Evolutionary conservation across 371 early-diverging fungal species (phyloP).

Genomic region (Haplosporangium sp.): DNA sequence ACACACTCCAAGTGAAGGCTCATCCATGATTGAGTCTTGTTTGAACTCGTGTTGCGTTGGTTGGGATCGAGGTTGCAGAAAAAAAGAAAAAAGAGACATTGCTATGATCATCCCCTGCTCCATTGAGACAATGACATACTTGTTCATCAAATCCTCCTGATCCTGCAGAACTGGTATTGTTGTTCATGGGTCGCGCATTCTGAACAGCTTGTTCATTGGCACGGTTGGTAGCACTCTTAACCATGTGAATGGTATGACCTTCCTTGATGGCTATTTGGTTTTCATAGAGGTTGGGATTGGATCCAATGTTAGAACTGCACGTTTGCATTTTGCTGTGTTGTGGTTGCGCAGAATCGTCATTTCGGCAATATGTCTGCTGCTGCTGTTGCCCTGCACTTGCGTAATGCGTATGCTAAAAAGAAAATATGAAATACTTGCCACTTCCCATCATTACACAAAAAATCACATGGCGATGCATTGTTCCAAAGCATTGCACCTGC

Average conservation of each 20-base stretch:
- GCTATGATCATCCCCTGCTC: neutral
- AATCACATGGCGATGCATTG: neutral
- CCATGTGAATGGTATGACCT: slow-evolving; percentile 74
- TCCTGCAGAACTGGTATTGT: slow-evolving; percentile 20
- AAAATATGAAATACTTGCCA: neutral
- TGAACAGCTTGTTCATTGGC: slow-evolving; percentile 54
- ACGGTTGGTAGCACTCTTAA: slow-evolving; percentile 64
- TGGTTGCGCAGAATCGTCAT: neutral
- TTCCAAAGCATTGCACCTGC: neutral
- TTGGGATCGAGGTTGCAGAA: no score
- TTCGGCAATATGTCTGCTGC: no score
- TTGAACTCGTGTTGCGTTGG: no score
- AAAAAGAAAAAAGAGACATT: neutral
- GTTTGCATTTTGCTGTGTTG: neutral
- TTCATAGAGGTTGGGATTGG: neutral
- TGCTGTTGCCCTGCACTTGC: slow-evolving; percentile 7
- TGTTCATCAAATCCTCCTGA: slow-evolving; percentile 39
- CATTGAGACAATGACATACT: slow-evolving; percentile 22
- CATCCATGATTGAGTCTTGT: no score
- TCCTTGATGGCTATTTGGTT: slow-evolving; percentile 58
- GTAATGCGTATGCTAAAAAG: slow-evolving; percentile 6
- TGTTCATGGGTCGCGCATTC: slow-evolving; percentile 35
- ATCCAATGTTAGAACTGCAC: slow-evolving; percentile 1
- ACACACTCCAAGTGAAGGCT: no score
- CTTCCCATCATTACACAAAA: slow-evolving; percentile 22